Conservation (phyloP, 2,329 filamentous ascomycete species). For the Ilyonectria destructans region DNA sequence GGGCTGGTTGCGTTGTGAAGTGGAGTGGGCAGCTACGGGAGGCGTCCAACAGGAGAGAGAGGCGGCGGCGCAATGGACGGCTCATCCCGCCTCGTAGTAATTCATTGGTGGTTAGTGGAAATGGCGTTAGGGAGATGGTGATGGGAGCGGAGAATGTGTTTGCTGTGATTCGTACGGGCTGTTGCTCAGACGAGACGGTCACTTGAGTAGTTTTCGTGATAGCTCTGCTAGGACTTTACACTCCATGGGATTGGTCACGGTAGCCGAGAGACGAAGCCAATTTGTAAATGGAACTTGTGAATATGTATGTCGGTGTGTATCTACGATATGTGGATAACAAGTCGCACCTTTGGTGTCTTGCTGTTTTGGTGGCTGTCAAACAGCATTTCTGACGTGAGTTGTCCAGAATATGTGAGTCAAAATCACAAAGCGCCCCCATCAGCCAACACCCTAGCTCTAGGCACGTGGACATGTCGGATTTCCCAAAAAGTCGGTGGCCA, state of each 20-base stretch:
- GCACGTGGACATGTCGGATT: conserved; percentile 18
- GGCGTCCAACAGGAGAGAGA: conserved; percentile 18
- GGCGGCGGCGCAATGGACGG: conserved; percentile 13
- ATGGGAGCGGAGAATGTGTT: not conserved
- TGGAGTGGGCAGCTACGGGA: conserved; percentile 1
- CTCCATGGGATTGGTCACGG: conserved; percentile 14
- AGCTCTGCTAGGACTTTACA: not conserved
- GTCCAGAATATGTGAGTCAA: not conserved
- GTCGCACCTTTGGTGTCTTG: not conserved
- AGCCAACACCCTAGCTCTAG: conserved; percentile 11
- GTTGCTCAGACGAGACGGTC: conserved; percentile 4
- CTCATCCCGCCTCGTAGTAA: conserved; percentile 19
- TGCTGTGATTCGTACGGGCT: conserved; percentile 15
- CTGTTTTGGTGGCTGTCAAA: not conserved
- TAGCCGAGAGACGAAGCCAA: conserved; percentile 12
- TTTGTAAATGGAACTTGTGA: not conserved
- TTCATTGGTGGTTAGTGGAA: conserved; percentile 1
- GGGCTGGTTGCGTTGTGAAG: not conserved
- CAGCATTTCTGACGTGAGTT: not conserved
- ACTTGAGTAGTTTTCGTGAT: conserved; percentile 10
- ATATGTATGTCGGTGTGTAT: not conserved
- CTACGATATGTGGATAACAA: not conserved
- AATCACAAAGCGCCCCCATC: not conserved
- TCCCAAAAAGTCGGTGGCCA: conserved; percentile 19
- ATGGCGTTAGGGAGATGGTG: not conserved